Base-by-base conservation (phyloP, 768 basidiomycete genomes). In the Tylopilus sp. region DNA sequence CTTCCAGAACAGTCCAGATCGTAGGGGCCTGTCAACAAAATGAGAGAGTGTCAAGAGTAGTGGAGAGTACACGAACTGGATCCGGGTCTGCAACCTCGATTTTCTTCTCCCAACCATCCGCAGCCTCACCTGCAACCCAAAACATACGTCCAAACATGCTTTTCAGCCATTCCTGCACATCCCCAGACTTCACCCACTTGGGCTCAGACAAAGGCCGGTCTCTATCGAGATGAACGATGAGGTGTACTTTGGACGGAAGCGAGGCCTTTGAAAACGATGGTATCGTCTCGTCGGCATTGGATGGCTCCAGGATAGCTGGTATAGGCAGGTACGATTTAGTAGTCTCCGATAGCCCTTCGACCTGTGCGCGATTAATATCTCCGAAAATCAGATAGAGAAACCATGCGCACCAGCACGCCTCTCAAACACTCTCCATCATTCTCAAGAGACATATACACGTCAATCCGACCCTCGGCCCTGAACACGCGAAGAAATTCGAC, bases 161-260 rank as follows among this genome's bases (percentile, higher is more conserved):
- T 68, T 83, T 82, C 60, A 91, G 72, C 95, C 95, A 98, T 35
- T 94, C 93, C 60, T 95, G 91, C 21, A 95, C 81, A 64, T 95
- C 90, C 26, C 95, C 95, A 8, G 88, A 86, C 69, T 93, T 91
- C 33, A 93, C 92, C 97, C 95, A 99, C 67, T 92, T 89, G 7
- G 97, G 93, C 67, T 98, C 94, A 15, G 93, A 94, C 30, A 98
- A 72, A 0, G 97, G 97, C 51, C 88, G 83, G 28, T 80, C 82
- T 50, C 81, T 89, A 68, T 99, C 95, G 55, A 98, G 79, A 70
- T 92, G 79, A 21, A 88, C 85, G 10, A 80, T 62, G 41, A 97
- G 72, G n/a, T 78, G 81, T 18, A 88, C 64, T 25, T 79, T 78
- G 21, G 77, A 70, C 23, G 87, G 82, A 18, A 78, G 66, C 22